These are phyloP conservation scores for Phaeodactylum tricornutum DNA, from an alignment of 108 stramenopile genomes.

Conservation along the genomic window DNA sequence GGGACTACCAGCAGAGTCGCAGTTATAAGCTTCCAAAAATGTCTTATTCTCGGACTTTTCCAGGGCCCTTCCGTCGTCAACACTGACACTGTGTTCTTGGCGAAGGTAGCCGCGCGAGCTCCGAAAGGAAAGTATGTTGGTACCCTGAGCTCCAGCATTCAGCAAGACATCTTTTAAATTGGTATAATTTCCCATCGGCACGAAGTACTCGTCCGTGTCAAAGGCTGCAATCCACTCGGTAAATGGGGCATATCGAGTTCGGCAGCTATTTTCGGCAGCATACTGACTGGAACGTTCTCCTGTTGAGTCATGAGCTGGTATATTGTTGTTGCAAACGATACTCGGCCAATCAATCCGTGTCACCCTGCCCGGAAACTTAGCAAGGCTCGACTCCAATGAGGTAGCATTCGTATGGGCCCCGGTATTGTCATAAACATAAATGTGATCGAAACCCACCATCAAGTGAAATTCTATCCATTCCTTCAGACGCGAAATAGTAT, in stretches of 20 bases:
- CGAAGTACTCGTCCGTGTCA: conserved; percentile 70
- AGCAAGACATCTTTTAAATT: conserved; percentile 39
- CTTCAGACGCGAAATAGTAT: conserved; percentile 36
- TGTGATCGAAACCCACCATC: conserved; percentile 70
- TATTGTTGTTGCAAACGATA: conserved; percentile 55
- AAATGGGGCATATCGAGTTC: conserved; percentile 51
- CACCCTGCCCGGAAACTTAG: conserved; percentile 21
- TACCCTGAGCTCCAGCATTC: conserved; percentile 30
- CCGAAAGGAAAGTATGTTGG: conserved; percentile 47
- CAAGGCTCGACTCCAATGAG: conserved; percentile 12
- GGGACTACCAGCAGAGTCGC: conserved; percentile 51
- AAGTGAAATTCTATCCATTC: conserved; percentile 84
- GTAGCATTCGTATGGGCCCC: conserved; percentile 25
- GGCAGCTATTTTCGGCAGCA: conserved; percentile 64
- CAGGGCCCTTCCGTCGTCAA: conserved; percentile 5
- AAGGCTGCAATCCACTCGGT: conserved; percentile 71
- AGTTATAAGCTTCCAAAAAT: conserved; percentile 77
- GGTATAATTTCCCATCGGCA: conserved; percentile 51
- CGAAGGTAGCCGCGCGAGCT: conserved; percentile 32
- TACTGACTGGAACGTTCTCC: conserved; percentile 71
- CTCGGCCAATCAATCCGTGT: conserved; percentile 53
- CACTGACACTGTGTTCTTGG: neutral
- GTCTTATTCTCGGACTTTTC: conserved; percentile 36
- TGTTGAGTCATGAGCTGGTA: conserved; percentile 53
- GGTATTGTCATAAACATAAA: conserved; percentile 75